Percentiles rank a stretch among this genome's conserved stretches.
phyloP scores from a whole-genome alignment of 208 protist species.

The Crithidia fasciculata region DNA sequence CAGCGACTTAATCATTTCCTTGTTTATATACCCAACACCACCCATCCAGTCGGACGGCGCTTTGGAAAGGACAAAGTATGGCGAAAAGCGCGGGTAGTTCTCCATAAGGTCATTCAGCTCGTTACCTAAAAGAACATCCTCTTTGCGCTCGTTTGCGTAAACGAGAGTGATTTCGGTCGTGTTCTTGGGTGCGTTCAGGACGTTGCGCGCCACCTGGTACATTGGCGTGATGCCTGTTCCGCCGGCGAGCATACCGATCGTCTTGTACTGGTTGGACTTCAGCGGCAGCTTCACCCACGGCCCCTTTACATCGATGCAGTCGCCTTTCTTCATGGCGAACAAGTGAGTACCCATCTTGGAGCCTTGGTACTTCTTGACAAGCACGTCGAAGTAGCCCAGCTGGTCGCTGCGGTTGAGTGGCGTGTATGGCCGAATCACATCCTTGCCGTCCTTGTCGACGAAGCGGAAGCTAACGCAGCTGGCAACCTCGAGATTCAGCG shows the following conservation, averaged over 20 bases:
- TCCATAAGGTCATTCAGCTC: constrained; percentile 93
- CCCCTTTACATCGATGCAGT: constrained; percentile 92
- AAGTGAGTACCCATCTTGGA: constrained; percentile 93
- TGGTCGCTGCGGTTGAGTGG: constrained; percentile 82
- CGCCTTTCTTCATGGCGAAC: constrained; percentile 91
- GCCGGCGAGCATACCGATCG: constrained; percentile 93
- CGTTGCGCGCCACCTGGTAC: constrained; percentile 90
- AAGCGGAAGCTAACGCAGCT: constrained; percentile 82
- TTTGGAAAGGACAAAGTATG: constrained; percentile 92
- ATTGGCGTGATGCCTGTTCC: constrained; percentile 95
- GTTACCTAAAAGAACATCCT: constrained; percentile 93
- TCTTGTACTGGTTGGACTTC: constrained; percentile 87
- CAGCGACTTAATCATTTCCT: constrained; percentile 89
- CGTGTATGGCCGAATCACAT: constrained; percentile 89
- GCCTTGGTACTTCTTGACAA: constrained; percentile 91
- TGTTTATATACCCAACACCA: constrained; percentile 87
- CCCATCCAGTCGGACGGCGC: constrained; percentile 91
- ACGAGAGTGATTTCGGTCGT: constrained; percentile 89
- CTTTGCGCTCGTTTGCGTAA: constrained; percentile 90
- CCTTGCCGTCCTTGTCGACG: constrained; percentile 76
- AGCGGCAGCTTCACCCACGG: constrained; percentile 92
- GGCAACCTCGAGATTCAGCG: constrained; percentile 78
- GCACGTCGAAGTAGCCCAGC: constrained; percentile 88
- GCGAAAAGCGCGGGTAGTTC: constrained; percentile 88
- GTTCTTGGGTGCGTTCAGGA: constrained; percentile 83